Evolutionary conservation across 2,329 filamentous ascomycete genomes (phyloP).

Genomic region (Thielaviopsis populi): DNA sequence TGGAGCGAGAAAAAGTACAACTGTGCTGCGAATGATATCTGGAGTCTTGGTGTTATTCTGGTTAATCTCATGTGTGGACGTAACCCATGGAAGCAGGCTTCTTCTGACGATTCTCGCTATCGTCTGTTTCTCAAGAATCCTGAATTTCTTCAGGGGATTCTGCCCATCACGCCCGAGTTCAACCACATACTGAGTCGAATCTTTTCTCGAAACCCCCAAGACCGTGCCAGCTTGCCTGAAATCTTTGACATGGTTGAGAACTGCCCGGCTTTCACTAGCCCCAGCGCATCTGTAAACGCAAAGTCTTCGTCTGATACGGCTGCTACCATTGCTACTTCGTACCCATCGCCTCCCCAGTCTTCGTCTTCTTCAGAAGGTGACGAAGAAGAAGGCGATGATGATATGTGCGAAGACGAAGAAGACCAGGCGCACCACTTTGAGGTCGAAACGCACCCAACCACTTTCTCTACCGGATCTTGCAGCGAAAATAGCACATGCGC

Average conservation of each 20-base stretch:
- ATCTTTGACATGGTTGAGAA: conserved; percentile 61
- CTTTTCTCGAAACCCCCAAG: conserved; percentile 71
- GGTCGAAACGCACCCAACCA: neutral
- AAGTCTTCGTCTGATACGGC: neutral
- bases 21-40: conserved; percentile 90
- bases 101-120: conserved; percentile 86
- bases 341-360: conserved; percentile 24
- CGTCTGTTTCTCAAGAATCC: conserved; percentile 72
- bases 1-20: conserved; percentile 63
- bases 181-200: conserved; percentile 76
- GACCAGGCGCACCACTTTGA: neutral
- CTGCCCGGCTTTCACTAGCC: conserved; percentile 53
- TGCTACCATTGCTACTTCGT: neutral
- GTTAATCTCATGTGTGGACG: conserved; percentile 96
- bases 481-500: neutral
- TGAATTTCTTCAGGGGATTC: conserved; percentile 80
- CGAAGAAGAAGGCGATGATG: neutral
- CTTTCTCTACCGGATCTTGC: neutral
- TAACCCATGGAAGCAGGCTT: conserved; percentile 97
- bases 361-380: conserved; percentile 17
- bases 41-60: conserved; percentile 94
- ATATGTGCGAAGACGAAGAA: neutral
- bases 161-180: conserved; percentile 78
- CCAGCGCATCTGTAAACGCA: neutral
- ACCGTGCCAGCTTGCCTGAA: conserved; percentile 68